A percentile compares a stretch with the other conserved stretches of the same genome.
These are phyloP conservation scores for Parafenestella ontariensis DNA, from an alignment of 2,329 filamentous ascomycete species.

Conservation along the genomic window DNA sequence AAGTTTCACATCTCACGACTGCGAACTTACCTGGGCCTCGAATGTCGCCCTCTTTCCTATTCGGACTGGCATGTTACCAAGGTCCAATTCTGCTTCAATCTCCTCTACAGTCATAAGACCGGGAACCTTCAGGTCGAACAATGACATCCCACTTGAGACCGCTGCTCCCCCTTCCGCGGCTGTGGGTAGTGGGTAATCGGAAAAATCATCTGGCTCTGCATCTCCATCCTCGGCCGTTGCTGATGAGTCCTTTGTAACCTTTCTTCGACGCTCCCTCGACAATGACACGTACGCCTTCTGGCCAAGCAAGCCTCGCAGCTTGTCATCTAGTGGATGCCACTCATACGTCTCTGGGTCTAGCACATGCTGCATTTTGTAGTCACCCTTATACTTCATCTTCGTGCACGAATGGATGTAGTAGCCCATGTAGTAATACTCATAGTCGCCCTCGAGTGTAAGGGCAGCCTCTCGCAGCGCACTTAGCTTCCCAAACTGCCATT, in stretches of 20 bases:
- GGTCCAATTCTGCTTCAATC: slow-evolving; percentile 59
- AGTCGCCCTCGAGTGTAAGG: slow-evolving; percentile 71
- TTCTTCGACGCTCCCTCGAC: slow-evolving; percentile 41
- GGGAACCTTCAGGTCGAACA: slow-evolving; percentile 71
- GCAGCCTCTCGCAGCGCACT: slow-evolving; percentile 76
- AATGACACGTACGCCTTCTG: slow-evolving; percentile 62
- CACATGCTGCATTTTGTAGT: slow-evolving; percentile 77
- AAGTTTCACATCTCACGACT: slow-evolving; percentile 42
- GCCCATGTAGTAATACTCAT: slow-evolving; percentile 81
- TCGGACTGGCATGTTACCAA: slow-evolving; percentile 66
- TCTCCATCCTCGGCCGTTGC: not conserved
- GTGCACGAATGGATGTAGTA: slow-evolving; percentile 82
- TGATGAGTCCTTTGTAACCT: slow-evolving; percentile 14
- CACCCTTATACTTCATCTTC: slow-evolving; percentile 87
- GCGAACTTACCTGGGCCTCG: slow-evolving; percentile 41
- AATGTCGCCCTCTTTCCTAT: slow-evolving; percentile 49
- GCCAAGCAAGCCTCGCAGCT: slow-evolving; percentile 61
- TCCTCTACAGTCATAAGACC: slow-evolving; percentile 66
- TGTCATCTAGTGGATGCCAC: slow-evolving; percentile 67
- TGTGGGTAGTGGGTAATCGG: slow-evolving; percentile 33
- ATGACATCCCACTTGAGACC: slow-evolving; percentile 47
- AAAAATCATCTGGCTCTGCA: slow-evolving; percentile 16
- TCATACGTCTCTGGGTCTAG: slow-evolving; percentile 70
- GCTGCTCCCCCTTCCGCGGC: slow-evolving; percentile 46
- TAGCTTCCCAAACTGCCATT: slow-evolving; percentile 75